Evolutionary conservation across 179 eudicot species (phyloP).

Genomic region (Beta corolliflora): DNA sequence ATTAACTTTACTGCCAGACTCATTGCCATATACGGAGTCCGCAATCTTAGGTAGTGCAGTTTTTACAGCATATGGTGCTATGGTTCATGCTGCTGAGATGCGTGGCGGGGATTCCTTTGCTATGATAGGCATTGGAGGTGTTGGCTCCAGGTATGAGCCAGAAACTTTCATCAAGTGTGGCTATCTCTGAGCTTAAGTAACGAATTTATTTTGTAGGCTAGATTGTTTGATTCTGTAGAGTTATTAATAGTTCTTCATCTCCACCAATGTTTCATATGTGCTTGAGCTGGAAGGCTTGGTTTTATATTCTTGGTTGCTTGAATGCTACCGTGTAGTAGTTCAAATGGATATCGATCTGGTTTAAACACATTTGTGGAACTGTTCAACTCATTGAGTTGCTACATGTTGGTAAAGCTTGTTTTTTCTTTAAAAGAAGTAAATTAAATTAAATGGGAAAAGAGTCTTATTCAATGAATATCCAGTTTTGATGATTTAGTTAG

Average conservation of each 20-base stretch:
- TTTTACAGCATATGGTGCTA: conserved; percentile 98
- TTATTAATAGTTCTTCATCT: not conserved
- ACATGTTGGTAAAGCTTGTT: not conserved
- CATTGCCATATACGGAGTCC: conserved; percentile 94
- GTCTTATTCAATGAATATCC: not conserved
- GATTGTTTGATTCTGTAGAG: not conserved
- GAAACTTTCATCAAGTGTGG: not conserved
- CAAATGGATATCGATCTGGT: not conserved
- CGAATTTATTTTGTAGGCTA: not conserved
- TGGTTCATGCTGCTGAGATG: conserved; percentile 97
- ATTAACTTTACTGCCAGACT: conserved; percentile 65
- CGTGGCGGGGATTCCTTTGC: conserved; percentile 96
- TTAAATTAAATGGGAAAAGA: not conserved
- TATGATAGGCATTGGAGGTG: conserved; percentile 97
- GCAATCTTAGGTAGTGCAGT: conserved; percentile 98
- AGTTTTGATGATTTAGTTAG: not conserved
- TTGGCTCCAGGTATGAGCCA: conserved; percentile 83
- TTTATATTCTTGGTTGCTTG: not conserved
- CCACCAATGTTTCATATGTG: not conserved
- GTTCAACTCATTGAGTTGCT: not conserved
- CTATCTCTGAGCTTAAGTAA: not conserved
- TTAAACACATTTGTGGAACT: not conserved
- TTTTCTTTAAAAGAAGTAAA: not conserved
- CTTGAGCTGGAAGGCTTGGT: not conserved
- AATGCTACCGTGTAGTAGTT: not conserved